Evolutionary conservation across 768 basidiomycete genomes (phyloP).

Genomic region (Termitomyces titanicus): DNA sequence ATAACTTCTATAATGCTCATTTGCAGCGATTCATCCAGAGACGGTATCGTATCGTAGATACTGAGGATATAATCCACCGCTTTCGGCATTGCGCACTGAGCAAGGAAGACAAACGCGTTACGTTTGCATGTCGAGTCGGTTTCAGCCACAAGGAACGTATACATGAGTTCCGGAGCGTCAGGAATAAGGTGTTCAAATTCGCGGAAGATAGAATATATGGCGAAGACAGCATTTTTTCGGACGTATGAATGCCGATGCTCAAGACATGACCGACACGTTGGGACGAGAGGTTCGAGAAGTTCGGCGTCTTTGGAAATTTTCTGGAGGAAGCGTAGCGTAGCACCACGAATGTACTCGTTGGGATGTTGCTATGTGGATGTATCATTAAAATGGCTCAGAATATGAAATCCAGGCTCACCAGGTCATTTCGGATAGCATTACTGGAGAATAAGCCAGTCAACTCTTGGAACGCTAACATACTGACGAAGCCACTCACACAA

Average conservation of each 20-base stretch:
- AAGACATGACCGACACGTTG: conserved; percentile 88
- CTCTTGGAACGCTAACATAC: neutral
- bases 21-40: conserved; percentile 89
- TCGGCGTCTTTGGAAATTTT: conserved; percentile 93
- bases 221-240: conserved; percentile 97
- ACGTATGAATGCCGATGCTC: conserved; percentile 98
- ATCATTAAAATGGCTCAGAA: neutral
- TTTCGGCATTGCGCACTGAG: conserved; percentile 79
- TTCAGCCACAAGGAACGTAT: conserved; percentile 95
- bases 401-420: conserved; percentile 48
- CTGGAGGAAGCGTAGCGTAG: conserved; percentile 94
- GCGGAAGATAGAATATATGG: conserved; percentile 91
- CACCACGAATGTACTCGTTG: conserved; percentile 98
- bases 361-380: conserved; percentile 79
- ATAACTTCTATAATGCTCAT: conserved; percentile 96
- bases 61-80: conserved; percentile 89
- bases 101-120: conserved; percentile 95
- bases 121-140: conserved; percentile 95
- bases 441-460: conserved; percentile 34
- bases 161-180: conserved; percentile 74
- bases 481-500: conserved; percentile 66
- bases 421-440: conserved; percentile 96
- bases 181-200: conserved; percentile 65
- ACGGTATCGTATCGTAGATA: conserved; percentile 78
- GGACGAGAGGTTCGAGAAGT: conserved; percentile 92